Base-by-base conservation (phyloP, 768 basidiomycete genomes). In the Paxillus ammoniavirescens region DNA sequence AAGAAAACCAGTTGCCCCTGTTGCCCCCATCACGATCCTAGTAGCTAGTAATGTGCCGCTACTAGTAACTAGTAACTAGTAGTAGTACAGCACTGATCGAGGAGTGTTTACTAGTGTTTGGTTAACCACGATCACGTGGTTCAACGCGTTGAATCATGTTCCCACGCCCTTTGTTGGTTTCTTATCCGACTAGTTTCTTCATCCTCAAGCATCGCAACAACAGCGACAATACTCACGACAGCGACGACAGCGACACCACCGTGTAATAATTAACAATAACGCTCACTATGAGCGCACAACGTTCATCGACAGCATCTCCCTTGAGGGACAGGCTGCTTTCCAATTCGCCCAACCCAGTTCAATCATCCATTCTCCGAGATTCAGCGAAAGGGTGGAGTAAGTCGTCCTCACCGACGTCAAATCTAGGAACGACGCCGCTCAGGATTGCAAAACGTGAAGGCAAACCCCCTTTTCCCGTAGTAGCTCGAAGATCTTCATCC, bases 361-460 rank as follows among this genome's bases (percentile, higher is more conserved):
- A 84, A 65, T 80, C 77, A 30, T 82, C 82, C 15, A 84, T 84
- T 56, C 72, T 77, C 62, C 79, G 83, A 50, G 80, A 84, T 60
- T 84, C 85, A 37, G 82, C 80, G 52, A 78, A 82, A 72, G 83
- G 83, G 57, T 86, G 87, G 83, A 73, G 68, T 33, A 77, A 81
- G 23, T 72, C 80, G 4, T 72, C 79, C 18, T 56, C 64, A 2
- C 45, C 61, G 8, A 44, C 26, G n/a, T 58, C 67, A 26, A 54
- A 77, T 30, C 14, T 47, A 1, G 65, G 57, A 28, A 83, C 80
- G 0, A 83, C 86, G 0, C 89, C 89, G 18, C 81, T 91, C 42
- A 80, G 87, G 56, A 89, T 91, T 58, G 72, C 86, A 14, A 91
- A 91, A 66, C 81, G 87, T 54, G 86, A 87, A n/a, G 62, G 62